Evolutionary conservation across 108 stramenopile genomes (phyloP), one percentile per base, ranked within the genome.

Genomic region (Cyclostephanos tholiformis): DNA sequence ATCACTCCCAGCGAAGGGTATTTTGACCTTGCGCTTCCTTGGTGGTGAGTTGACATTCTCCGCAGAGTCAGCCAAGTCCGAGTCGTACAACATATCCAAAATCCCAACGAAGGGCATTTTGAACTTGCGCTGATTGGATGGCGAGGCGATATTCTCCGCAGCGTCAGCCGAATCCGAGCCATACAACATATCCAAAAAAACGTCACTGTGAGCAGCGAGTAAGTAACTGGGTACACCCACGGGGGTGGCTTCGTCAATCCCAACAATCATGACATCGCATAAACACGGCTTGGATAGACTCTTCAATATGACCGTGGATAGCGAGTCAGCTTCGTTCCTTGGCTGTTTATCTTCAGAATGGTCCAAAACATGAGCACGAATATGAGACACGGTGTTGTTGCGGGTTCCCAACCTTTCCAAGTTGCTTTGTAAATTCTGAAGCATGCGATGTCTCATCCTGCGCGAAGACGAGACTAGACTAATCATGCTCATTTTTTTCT

Each of bases 201-300:
- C 57, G 22, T 38, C 41, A 30, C 73, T 74, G 46, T 74, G 44
- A 41, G 38, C 27, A 27, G 39, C 41, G 19, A 74, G 58, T 13
- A 74, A 63, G 55, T 57, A 74, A 48, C 65, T 48, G 0, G 73
- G 73, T 22, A 56, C 65, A n/a, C 46, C 44, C 36, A 59, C 41
- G 12, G 51, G 26, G 14, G 19, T 26, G 11, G 38, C 72, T 32
- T 32, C 16, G 49, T 74, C 65, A 11, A 19, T 41, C 52, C 73
- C 73, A 48, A 74, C 20, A 44, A 74, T 38, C 44, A 39, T 27
- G 35, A 66, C 46, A 66, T 74, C 73, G 59, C 73, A 74, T 12
- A 74, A 64, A 55, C 64, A 56, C n/a, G 17, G 44, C 65, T 65
- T 74, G 30, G 46, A 58, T 41, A 74, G 58, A 43, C 73, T 65